Evolutionary conservation across 2,329 filamentous ascomycete species (phyloP).

Genomic region (Trichoderma brevicompactum): DNA sequence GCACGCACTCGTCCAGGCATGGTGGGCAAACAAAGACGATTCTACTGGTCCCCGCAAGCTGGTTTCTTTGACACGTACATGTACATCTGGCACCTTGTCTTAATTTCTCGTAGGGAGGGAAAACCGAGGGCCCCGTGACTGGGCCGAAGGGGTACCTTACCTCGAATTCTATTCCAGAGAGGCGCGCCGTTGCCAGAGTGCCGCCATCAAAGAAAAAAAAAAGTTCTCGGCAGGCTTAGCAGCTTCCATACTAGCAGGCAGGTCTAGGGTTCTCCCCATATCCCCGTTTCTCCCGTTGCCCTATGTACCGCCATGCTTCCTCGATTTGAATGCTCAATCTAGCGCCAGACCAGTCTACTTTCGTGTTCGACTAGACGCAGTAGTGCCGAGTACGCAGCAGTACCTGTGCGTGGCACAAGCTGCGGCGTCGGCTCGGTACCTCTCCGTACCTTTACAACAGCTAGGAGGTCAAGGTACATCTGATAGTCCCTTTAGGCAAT

Average conservation of each 20-base stretch:
- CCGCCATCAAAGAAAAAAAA: too few relatives aligned
- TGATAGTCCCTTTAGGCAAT: not conserved
- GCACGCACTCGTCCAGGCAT: slow-evolving; percentile 10
- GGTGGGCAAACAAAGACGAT: not conserved
- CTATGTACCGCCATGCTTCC: slow-evolving; percentile 29
- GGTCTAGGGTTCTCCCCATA: slow-evolving; percentile 23
- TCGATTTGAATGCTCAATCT: slow-evolving; percentile 26
- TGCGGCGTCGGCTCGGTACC: slow-evolving; percentile 16
- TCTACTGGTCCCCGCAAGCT: slow-evolving; percentile 14
- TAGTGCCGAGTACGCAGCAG: slow-evolving; percentile 15
- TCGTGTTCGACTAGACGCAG: slow-evolving; percentile 15
- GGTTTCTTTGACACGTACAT: not conserved
- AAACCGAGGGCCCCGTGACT: too few relatives aligned
- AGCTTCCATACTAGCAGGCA: not conserved
- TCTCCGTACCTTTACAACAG: not conserved
- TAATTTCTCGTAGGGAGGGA: too few relatives aligned
- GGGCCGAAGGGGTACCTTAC: too few relatives aligned
- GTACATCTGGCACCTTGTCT: not conserved
- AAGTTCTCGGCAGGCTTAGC: slow-evolving; percentile 19
- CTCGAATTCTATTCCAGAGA: too few relatives aligned
- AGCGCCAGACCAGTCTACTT: slow-evolving; percentile 24
- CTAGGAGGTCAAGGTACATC: not conserved
- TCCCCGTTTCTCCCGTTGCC: slow-evolving; percentile 28
- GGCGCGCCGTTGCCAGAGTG: too few relatives aligned
- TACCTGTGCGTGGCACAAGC: slow-evolving; percentile 2